Percentiles rank a stretch among this genome's conserved stretches.
Evolutionary conservation across 805 yeast genomes (phyloP).

Genomic region (Ogataea naganishii): DNA sequence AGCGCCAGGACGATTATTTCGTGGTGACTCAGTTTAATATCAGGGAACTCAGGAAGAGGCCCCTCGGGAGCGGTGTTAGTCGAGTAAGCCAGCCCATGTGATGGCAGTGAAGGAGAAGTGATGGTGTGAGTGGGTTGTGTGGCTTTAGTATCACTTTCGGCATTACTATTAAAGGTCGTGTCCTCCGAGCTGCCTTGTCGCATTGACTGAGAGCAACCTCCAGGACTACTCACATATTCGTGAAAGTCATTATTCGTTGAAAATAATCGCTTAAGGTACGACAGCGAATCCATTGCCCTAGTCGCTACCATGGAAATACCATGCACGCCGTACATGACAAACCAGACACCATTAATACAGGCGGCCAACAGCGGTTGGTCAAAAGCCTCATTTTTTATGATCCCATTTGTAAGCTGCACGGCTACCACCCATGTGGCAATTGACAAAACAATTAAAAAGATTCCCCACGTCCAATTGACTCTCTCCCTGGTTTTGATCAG

Average conservation of each 20-base stretch:
- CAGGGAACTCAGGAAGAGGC: too few species aligned
- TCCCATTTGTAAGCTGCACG: conserved; percentile 37
- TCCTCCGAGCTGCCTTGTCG: not conserved
- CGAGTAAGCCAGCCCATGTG: too few species aligned
- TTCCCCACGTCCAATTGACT: conserved; percentile 34
- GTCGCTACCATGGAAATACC: conserved; percentile 17
- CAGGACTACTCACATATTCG: too few species aligned
- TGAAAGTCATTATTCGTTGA: too few species aligned
- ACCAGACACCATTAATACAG: conserved; percentile 38
- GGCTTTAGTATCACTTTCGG: not conserved
- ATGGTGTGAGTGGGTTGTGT: not conserved
- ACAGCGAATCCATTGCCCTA: too few species aligned
- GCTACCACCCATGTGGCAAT: conserved; percentile 41
- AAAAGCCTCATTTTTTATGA: conserved; percentile 39
- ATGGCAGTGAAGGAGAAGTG: too few species aligned
- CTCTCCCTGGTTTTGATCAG: conserved; percentile 29
- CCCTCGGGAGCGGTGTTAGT: too few species aligned
- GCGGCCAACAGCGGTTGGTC: conserved; percentile 41
- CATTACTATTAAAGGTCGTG: not conserved
- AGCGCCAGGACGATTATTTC: conserved; percentile 30
- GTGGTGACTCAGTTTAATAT: conserved; percentile 9
- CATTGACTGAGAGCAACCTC: too few species aligned
- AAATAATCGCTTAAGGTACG: too few species aligned
- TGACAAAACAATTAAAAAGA: conserved; percentile 30
- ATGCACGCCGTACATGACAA: conserved; percentile 35